phyloP scores from a whole-genome alignment of 768 basidiomycete genomes.

The Rhodotorula kratochvilovae region DNA sequence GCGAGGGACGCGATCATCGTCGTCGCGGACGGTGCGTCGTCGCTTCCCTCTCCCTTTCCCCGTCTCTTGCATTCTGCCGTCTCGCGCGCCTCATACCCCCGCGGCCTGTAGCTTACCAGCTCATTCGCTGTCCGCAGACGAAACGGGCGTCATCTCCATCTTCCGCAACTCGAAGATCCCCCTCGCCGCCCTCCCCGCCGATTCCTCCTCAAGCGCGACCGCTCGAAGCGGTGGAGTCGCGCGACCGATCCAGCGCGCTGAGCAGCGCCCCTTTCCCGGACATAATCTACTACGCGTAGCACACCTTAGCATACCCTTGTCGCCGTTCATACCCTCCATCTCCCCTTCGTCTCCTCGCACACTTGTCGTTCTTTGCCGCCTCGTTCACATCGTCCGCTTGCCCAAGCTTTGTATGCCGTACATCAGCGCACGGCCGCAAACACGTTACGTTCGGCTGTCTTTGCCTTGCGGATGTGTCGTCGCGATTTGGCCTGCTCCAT shows the following conservation, averaged over 20 bases:
- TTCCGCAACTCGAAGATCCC: background rate
- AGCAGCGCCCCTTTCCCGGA: background rate
- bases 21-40: constrained; percentile 31
- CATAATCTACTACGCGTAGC: background rate
- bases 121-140: background rate
- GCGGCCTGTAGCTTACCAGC: too few species aligned
- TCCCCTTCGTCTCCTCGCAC: background rate
- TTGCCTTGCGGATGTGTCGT: too few species aligned
- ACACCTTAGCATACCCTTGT: background rate
- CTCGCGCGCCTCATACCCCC: too few species aligned
- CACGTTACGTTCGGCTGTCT: too few species aligned
- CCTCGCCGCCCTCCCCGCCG: too few species aligned
- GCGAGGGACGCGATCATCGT: constrained; percentile 30
- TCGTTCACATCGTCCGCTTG: too few species aligned
- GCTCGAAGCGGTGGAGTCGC: background rate
- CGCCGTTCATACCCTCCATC: background rate
- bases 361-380: background rate
- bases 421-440: too few species aligned
- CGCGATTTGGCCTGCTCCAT: too few species aligned
- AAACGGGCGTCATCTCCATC: background rate
- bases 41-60: too few species aligned
- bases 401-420: too few species aligned
- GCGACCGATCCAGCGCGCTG: background rate
- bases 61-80: too few species aligned
- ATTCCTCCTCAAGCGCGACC: background rate